Evolutionary conservation across 1,139 yeast species (phyloP).

Genomic region (Candida mesenterica): DNA sequence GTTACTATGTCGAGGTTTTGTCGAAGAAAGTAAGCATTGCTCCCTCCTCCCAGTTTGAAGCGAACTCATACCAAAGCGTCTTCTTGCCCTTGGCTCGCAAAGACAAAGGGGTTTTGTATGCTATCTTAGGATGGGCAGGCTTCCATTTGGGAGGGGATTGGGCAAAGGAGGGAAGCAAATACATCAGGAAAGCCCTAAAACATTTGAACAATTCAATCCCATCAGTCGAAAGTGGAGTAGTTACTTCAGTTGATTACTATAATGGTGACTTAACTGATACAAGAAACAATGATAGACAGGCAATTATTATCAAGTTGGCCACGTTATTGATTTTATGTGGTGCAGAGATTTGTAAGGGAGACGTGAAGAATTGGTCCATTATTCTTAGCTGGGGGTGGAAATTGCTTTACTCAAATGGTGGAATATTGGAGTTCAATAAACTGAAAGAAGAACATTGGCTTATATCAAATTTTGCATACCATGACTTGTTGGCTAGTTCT

Average conservation of each 20-base stretch:
- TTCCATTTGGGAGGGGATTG: conserved; percentile 55
- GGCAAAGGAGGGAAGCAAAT: conserved; percentile 37
- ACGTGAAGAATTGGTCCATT: conserved; percentile 66
- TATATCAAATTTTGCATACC: conserved; percentile 79
- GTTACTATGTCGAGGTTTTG: conserved; percentile 62
- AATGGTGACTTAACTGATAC: not conserved
- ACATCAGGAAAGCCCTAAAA: conserved; percentile 45
- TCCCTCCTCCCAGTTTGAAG: conserved; percentile 49
- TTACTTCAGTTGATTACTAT: conserved; percentile 10
- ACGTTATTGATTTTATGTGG: conserved; percentile 65
- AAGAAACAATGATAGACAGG: conserved; percentile 15
- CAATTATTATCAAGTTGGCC: conserved; percentile 52
- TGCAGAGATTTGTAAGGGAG: conserved; percentile 76
- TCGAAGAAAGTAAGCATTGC: conserved; percentile 63
- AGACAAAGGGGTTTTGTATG: conserved; percentile 65
- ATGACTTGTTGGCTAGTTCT: conserved; percentile 69
- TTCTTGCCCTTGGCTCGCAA: conserved; percentile 75
- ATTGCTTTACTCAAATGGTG: conserved; percentile 56
- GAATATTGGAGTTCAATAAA: conserved; percentile 50
- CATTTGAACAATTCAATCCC: conserved; percentile 26
- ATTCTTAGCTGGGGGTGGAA: conserved; percentile 62
- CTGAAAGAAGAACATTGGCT: conserved; percentile 70
- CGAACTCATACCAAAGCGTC: conserved; percentile 69
- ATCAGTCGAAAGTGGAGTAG: conserved; percentile 14
- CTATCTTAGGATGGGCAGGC: conserved; percentile 78